Evolutionary conservation across 345 rosid species (phyloP).

Genomic region (Turritis glabra): DNA sequence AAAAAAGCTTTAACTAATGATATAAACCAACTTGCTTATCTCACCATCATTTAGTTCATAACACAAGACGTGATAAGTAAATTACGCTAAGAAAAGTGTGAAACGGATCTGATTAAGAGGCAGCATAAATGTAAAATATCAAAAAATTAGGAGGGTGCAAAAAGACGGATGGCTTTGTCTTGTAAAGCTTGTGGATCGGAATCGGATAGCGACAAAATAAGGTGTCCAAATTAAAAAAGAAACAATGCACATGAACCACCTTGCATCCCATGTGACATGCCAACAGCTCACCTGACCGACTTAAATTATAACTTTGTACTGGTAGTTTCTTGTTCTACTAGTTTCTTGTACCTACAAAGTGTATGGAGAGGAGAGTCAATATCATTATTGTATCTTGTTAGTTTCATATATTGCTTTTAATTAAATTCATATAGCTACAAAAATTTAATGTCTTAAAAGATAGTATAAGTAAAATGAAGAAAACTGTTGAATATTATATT

Average conservation of each 20-base stretch:
- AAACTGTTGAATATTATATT: too few relatives aligned
- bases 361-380: neutral
- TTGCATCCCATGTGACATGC: conserved; percentile 20
- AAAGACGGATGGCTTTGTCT: neutral
- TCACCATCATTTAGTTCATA: neutral
- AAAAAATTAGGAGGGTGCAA: neutral
- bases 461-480: too few relatives aligned
- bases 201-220: conserved; percentile 6
- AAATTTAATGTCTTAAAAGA: too few relatives aligned
- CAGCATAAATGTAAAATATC: neutral
- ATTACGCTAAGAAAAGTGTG: neutral
- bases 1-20: neutral
- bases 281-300: conserved; percentile 17
- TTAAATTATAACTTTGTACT: neutral
- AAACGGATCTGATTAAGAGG: neutral
- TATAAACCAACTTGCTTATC: neutral
- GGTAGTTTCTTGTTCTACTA: neutral
- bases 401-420: neutral
- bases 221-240: neutral
- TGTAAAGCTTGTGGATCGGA: conserved; percentile 18
- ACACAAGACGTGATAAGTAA: neutral
- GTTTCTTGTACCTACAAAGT: neutral
- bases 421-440: too few relatives aligned
- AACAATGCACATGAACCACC: conserved; percentile 26
- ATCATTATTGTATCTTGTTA: neutral